A percentile compares a stretch with the other conserved stretches of the same genome.
phyloP scores from a whole-genome alignment of 257 asterid genomes.

The Penstemon eatonii region DNA sequence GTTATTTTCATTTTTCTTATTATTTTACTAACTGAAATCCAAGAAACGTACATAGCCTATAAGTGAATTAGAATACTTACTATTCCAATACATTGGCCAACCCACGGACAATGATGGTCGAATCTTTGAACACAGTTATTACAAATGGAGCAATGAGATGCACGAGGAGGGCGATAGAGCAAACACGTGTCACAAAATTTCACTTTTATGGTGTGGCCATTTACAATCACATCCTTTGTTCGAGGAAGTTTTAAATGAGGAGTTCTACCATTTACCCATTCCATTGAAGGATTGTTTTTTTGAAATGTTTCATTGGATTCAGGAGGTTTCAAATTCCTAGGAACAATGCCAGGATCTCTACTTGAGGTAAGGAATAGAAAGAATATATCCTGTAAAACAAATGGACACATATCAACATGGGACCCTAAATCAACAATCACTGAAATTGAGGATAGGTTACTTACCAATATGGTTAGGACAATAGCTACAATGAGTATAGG shows the following conservation, averaged over 20 bases:
- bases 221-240: slow-evolving; percentile 66
- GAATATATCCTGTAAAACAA: slow-evolving; percentile 56
- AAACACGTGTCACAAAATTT: slow-evolving; percentile 85
- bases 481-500: slow-evolving; percentile 55
- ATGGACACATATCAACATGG: slow-evolving; percentile 16
- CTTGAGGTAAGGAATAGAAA: slow-evolving; percentile 75
- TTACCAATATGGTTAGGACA: slow-evolving; percentile 67
- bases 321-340: slow-evolving; percentile 64
- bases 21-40: too few relatives aligned
- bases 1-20: too few relatives aligned
- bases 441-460: slow-evolving; percentile 24
- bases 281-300: slow-evolving; percentile 70
- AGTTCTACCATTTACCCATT: slow-evolving; percentile 81
- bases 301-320: slow-evolving; percentile 54
- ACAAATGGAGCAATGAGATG: slow-evolving; percentile 95
- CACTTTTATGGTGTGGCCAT: slow-evolving; percentile 72
- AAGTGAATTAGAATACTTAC: slow-evolving; percentile 48
- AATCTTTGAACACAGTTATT: slow-evolving; percentile 89
- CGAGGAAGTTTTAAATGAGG: slow-evolving; percentile 74
- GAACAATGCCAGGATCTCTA: slow-evolving; percentile 85
- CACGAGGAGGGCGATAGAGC: slow-evolving; percentile 95
- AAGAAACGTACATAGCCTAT: too few relatives aligned
- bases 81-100: slow-evolving; percentile 90
- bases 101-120: slow-evolving; percentile 97
- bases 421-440: neutral